These are phyloP conservation scores for Lentinula guzmanii DNA, from an alignment of 768 basidiomycete species.

Conservation along the genomic window DNA sequence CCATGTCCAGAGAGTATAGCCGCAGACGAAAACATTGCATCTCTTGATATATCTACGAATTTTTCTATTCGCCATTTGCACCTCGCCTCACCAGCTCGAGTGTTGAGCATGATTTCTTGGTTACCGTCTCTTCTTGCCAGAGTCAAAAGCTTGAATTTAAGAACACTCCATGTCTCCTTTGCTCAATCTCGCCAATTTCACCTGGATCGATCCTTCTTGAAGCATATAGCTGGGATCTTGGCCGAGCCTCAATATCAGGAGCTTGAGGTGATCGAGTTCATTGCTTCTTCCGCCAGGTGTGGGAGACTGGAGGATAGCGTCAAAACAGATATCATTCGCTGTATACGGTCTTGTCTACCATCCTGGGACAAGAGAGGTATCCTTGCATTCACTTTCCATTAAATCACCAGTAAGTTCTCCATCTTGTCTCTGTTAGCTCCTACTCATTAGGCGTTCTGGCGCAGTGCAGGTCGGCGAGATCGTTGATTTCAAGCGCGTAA, in stretches of 20 bases:
- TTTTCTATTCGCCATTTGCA: constrained; percentile 18
- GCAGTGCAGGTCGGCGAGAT: no score
- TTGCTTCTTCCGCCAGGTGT: constrained; percentile 9
- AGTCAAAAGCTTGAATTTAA: constrained; percentile 11
- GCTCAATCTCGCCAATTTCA: constrained; percentile 24
- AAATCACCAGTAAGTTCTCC: background rate
- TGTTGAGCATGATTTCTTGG: constrained; percentile 24
- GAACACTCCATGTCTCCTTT: constrained; percentile 19
- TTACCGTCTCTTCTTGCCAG: constrained; percentile 16
- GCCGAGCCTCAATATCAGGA: constrained; percentile 14
- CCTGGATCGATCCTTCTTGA: constrained; percentile 21
- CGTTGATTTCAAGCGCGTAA: no score
- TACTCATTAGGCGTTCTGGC: no score
- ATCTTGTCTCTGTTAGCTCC: no score
- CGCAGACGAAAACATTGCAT: constrained; percentile 9
- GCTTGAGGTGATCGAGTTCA: constrained; percentile 21
- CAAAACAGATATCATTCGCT: constrained; percentile 7
- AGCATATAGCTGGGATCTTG: constrained; percentile 15
- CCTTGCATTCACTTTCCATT: background rate
- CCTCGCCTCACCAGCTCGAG: constrained; percentile 21
- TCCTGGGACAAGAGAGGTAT: constrained; percentile 2
- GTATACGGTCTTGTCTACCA: background rate
- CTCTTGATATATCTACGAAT: constrained; percentile 17
- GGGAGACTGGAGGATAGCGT: background rate
- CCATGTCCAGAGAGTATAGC: constrained; percentile 5